Evolutionary conservation across 106 monocot species (phyloP).

Genomic region (Dendrobium catenatum): DNA sequence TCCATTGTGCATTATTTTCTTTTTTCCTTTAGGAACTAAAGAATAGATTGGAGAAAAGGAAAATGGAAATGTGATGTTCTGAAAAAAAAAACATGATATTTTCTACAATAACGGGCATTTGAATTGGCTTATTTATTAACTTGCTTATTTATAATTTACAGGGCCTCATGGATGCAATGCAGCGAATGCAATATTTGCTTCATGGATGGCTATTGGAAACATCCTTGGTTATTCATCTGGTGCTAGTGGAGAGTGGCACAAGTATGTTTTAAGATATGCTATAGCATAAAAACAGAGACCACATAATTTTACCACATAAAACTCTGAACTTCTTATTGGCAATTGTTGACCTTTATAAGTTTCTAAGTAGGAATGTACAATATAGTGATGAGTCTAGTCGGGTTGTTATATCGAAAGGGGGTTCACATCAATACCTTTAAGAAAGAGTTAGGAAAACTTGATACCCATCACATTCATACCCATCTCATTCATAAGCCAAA

Average conservation of each 20-base stretch:
- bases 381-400: no score
- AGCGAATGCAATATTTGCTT: slow-evolving; percentile 92
- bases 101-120: neutral
- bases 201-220: slow-evolving; percentile 98
- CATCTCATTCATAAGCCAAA: no score
- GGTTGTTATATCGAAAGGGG: no score
- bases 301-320: neutral
- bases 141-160: slow-evolving; percentile 4
- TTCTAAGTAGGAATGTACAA: no score
- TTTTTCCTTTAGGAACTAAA: neutral
- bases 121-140: neutral
- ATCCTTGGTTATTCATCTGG: slow-evolving; percentile 95
- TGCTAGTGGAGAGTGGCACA: slow-evolving; percentile 76
- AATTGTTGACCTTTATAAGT: no score
- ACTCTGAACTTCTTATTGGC: no score
- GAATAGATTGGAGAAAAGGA: neutral
- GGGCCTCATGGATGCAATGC: slow-evolving; percentile 53
- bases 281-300: neutral
- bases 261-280: slow-evolving; percentile 24
- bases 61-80: neutral
- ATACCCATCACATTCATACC: no score
- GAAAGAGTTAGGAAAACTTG: no score
- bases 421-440: no score
- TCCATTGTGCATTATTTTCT: neutral
- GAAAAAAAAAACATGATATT: neutral